A percentile compares a stretch with the other conserved stretches of the same genome.
Conservation (phyloP, 1,284 basidiomycete genomes). For the Ustilago xerochloae region DNA sequence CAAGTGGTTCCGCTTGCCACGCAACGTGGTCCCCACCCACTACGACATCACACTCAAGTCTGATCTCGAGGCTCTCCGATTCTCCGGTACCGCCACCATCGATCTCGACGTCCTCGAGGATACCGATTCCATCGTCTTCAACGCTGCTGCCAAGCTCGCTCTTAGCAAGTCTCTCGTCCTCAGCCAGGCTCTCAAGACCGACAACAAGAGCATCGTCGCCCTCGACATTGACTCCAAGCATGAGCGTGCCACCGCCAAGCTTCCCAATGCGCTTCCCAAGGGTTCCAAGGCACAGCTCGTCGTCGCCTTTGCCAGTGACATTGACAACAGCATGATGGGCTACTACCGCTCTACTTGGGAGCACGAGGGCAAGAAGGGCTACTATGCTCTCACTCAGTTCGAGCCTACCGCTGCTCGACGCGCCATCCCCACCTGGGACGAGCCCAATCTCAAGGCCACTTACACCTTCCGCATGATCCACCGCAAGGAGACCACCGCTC, state of each 20-base stretch:
- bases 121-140: constrained; percentile 70
- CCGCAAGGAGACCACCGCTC: constrained; percentile 74
- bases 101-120: constrained; percentile 79
- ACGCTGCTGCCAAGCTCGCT: constrained; percentile 74
- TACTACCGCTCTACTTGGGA: constrained; percentile 69
- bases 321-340: constrained; percentile 64
- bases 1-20: constrained; percentile 78
- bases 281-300: constrained; percentile 60
- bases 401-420: constrained; percentile 85
- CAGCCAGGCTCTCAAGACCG: constrained; percentile 74
- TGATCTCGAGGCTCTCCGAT: constrained; percentile 79
- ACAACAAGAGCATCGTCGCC: constrained; percentile 72
- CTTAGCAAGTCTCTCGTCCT: constrained; percentile 78
- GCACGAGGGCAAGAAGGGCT: constrained; percentile 69
- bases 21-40: constrained; percentile 79
- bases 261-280: constrained; percentile 53
- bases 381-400: constrained; percentile 67
- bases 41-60: constrained; percentile 84
- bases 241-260: constrained; percentile 59
- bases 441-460: constrained; percentile 89
- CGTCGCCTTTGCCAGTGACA: constrained; percentile 58
- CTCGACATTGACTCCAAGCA: constrained; percentile 69
- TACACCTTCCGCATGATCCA: constrained; percentile 86
- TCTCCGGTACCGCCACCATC: constrained; percentile 82
- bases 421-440: constrained; percentile 80